Conservation (phyloP, 75 land plant species). For the Picea glauca region DNA sequence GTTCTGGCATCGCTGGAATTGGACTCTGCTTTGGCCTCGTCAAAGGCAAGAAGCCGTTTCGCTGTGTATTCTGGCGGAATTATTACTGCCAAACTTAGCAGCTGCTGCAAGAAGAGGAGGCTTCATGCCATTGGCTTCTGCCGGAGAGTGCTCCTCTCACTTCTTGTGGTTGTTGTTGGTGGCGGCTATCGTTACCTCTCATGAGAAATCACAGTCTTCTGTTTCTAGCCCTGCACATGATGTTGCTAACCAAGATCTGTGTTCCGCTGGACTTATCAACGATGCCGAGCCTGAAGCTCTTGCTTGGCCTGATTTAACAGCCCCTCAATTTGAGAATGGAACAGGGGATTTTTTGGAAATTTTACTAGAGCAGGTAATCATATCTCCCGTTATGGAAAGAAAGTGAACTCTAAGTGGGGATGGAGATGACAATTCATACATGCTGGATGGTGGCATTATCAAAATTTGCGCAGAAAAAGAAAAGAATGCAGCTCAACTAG, state of each 20-base stretch:
- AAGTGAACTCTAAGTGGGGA: too few species aligned
- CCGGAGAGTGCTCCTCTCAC: not conserved
- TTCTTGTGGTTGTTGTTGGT: not conserved
- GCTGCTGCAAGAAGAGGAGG: not conserved
- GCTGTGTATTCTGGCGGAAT: not conserved
- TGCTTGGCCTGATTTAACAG: too few species aligned
- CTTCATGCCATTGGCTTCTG: not conserved
- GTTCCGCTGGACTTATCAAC: too few species aligned
- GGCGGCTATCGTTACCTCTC: not conserved
- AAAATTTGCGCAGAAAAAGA: constrained; percentile 15
- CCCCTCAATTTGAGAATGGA: too few species aligned
- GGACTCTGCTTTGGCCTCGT: constrained; percentile 21
- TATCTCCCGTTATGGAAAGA: too few species aligned
- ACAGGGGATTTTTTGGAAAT: too few species aligned
- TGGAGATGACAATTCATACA: too few species aligned
- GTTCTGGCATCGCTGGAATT: constrained; percentile 35
- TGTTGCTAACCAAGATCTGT: too few species aligned
- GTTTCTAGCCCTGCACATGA: too few species aligned
- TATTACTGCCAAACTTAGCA: not conserved
- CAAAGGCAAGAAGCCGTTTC: constrained; percentile 23
- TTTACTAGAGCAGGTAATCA: too few species aligned
- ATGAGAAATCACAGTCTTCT: too few species aligned
- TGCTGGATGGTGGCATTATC: not conserved
- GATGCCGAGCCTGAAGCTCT: too few species aligned
- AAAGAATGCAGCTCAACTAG: not conserved